Evolutionary conservation across 2,329 filamentous ascomycete genomes (phyloP), one percentile per base, ranked within the genome.

Genomic region (Macroventuria anomochaeta): DNA sequence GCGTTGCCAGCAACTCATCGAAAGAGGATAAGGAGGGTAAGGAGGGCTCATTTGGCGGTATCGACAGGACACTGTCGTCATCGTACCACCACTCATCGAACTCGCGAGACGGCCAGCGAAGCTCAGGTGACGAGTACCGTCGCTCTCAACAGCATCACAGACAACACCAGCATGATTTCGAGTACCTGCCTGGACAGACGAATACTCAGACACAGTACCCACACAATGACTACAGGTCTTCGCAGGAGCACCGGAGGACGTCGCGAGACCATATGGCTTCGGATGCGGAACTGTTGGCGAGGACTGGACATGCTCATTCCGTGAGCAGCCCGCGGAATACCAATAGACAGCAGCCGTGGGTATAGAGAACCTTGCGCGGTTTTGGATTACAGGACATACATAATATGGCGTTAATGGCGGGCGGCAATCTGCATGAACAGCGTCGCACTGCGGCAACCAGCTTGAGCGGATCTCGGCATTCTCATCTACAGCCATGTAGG

Each of bases 201-300:
- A 42, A 38, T 11, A 37, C 37, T 8, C 42, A 41, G n/a, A 43
- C 47, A 3, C 47, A 51, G 17, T 11, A 20, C 17, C 28, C 23
- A 11, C 34, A 34, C 8, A 21, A 34, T 17, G 41, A 31, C 17
- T 26, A 42, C 31, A 32, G 28, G n/a, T 28, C 49, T 12, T 39
- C 32, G 11, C 44, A 54, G 26, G 38, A 43, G 12, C 42, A 34
- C 7, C 39, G 29, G 1, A 37, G 44, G 11, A 54, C 44, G 4
- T 36, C 28, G 11, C 31, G 51, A 6, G 51, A 54, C 32, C 40
- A 49, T 4, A 54, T 54, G 44, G 46, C 51, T 17, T 36, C 39
- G n/a, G 44, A 54, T 15, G 51, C 51, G 2, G 51, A 54, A n/a
- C 11, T 46, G 13, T 20, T 54, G 21, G 51, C 51, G 2, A 34